Base-by-base conservation (phyloP, 139 green algal genomes). In the Micromonas commoda region DNA sequence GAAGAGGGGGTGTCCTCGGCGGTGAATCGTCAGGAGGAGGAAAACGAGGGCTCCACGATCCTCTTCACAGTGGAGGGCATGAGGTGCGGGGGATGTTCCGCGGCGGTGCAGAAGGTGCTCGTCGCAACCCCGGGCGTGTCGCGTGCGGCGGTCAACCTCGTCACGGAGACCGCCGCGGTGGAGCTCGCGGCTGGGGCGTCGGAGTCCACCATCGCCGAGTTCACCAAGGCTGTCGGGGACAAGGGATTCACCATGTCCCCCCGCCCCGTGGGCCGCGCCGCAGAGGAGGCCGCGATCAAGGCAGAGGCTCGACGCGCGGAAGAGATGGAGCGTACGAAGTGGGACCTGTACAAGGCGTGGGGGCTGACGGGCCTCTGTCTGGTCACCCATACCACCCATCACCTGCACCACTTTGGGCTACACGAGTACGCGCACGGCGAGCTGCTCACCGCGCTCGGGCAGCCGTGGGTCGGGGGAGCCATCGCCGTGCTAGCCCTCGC, bases 81-180 rank as follows among this genome's bases (percentile, higher is more conserved):
- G 93, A 89, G 88, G 51, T 97, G 93, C 63, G 92, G 90, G 26
- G 90, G 91, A 9, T 97, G 93, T 64, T 89, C 92, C 0, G 84
- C 85, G n/a, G 78, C 87, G 16, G 93, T 97, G 3, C 91, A 89
- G 72, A 73, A 84, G 24, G 76, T 94, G 38, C 81, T 96, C 31
- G 88, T 93, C 67, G 66, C 64, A 28, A 77, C 92, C 64, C 77
- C 83, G 0, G 28, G 38, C 0, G 85, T 92, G 19, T 29, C 53
- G 3, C 52, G 38, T 16, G 92, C 92, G 2, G 92, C 83, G 0
- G 93, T 97, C 35, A 97, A 96, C 80, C 84, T 96, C 9, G 88
- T 92, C 33, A 97, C 92, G 1, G 92, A 96, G 75, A 96, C 90
- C 5, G 93, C 93, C 0, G 81, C 72, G 54, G 60, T 96, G 32